A percentile compares a stretch with the other conserved stretches of the same genome.
phyloP scores from a whole-genome alignment of 2,329 filamentous ascomycete species.

The Arthroderma sp. region DNA sequence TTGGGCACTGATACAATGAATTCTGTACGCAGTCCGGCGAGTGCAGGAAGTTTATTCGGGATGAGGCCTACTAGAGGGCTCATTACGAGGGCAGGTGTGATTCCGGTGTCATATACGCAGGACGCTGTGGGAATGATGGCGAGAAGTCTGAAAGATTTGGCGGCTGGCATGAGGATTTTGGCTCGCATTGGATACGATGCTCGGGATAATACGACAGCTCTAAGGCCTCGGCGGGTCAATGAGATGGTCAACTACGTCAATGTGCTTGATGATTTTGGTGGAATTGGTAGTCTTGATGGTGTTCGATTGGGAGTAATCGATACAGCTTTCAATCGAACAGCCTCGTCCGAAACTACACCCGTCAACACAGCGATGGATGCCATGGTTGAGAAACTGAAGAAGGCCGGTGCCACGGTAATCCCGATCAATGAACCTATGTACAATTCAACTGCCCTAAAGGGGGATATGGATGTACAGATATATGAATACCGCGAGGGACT shows the following conservation, averaged over 20 bases:
- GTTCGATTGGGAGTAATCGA: conserved; percentile 39
- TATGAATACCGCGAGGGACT: conserved; percentile 47
- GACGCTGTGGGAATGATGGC: conserved; percentile 45
- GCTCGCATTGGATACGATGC: conserved; percentile 13
- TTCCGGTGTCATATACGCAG: conserved; percentile 45
- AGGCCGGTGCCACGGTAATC: conserved; percentile 38
- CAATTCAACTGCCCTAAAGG: conserved; percentile 38
- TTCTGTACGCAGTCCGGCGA: conserved; percentile 48
- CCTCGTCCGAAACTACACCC: conserved; percentile 38
- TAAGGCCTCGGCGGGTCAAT: conserved; percentile 34
- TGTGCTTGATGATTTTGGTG: conserved; percentile 19
- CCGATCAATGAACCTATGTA: conserved; percentile 38
- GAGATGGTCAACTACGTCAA: conserved; percentile 25
- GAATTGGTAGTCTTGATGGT: conserved; percentile 20
- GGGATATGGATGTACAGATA: conserved; percentile 44
- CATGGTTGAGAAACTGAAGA: conserved; percentile 33
- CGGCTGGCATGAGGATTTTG: conserved; percentile 41
- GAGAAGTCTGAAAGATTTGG: conserved; percentile 38
- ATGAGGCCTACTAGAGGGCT: conserved; percentile 44
- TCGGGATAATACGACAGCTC: conserved; percentile 8
- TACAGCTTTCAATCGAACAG: conserved; percentile 45
- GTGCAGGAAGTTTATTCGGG: conserved; percentile 47
- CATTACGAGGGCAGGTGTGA: conserved; percentile 38
- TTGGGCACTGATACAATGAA: conserved; percentile 52
- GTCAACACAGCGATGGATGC: conserved; percentile 42